Conservation (phyloP, 257 asterid genomes). For the Penstemon newberryi region DNA sequence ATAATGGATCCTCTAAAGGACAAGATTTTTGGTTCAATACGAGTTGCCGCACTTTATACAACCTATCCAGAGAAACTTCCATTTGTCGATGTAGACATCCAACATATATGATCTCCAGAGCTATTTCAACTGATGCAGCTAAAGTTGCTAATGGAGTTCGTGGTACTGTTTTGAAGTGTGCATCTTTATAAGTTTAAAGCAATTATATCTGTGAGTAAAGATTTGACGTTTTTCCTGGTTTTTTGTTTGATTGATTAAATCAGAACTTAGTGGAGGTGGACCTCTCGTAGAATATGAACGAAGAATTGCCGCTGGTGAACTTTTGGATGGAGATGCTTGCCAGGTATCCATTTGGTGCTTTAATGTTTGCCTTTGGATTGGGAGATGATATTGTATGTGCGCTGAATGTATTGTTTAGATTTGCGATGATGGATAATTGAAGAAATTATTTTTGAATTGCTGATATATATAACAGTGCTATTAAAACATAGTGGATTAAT, state of each 20-base stretch:
- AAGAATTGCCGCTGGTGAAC: conserved; percentile 80
- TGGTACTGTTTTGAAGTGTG: conserved; percentile 12
- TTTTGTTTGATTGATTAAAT: conserved; percentile 23
- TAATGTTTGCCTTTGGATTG: conserved; percentile 10
- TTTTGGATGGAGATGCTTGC: conserved; percentile 80
- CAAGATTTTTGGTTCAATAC: conserved; percentile 32
- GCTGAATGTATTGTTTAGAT: conserved; percentile 9
- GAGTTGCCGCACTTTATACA: conserved; percentile 31
- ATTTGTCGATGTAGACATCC: conserved; percentile 38
- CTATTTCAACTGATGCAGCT: conserved; percentile 53
- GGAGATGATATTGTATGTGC: background rate
- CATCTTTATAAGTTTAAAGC: conserved; percentile 7
- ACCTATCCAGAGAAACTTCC: conserved; percentile 39
- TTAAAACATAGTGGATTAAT: background rate
- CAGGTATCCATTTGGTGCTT: conserved; percentile 51
- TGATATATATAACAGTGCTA: background rate
- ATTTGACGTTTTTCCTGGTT: conserved; percentile 26
- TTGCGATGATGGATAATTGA: background rate
- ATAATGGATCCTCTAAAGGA: conserved; percentile 34
- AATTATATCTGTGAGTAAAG: conserved; percentile 7
- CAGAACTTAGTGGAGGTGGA: conserved; percentile 64
- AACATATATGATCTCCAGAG: conserved; percentile 40
- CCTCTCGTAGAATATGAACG: conserved; percentile 84
- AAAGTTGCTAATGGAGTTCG: conserved; percentile 59
- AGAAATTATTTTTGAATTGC: conserved; percentile 6